Evolutionary conservation across 306 rosid genomes (phyloP).

Genomic region (cucumber (Cucumis sativus)): Cucumber_9930_V3 NC_026661.2:1149501-1150000

Average conservation of each 20-base stretch:
- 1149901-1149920: neutral
- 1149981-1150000: neutral
- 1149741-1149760: constrained; percentile 89
- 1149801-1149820: neutral
- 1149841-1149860: neutral
- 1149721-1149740: constrained; percentile 85
- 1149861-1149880: neutral
- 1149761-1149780: constrained; percentile 64
- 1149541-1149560: constrained; percentile 75
- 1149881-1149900: neutral
- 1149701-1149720: constrained; percentile 92
- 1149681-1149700: constrained; percentile 55
- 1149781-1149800: neutral
- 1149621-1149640: constrained; percentile 60
- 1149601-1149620: constrained; percentile 61
- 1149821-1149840: neutral
- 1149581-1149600: constrained; percentile 80
- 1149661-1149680: constrained; percentile 38
- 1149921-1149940: neutral
- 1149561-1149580: constrained; percentile 86
- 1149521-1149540: constrained; percentile 81
- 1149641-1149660: constrained; percentile 64
- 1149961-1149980: neutral
- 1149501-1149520: constrained; percentile 91
- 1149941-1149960: neutral